Evolutionary conservation across 345 rosid genomes (phyloP).

Genomic region (Gossypium anomalum): DNA sequence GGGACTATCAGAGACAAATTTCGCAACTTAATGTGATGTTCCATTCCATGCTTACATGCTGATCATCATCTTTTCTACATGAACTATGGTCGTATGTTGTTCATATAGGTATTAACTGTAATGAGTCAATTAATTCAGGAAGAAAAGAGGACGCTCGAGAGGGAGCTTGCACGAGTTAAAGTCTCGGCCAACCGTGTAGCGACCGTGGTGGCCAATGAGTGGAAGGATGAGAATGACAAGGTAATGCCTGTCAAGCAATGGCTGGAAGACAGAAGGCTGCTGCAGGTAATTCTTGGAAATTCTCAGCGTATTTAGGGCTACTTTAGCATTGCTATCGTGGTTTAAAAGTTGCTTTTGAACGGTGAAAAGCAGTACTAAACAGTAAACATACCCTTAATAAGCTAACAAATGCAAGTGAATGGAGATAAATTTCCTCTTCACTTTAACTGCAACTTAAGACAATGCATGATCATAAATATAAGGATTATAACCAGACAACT

Average conservation of each 20-base stretch:
- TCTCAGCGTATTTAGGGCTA: not conserved
- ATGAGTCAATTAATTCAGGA: slow-evolving; percentile 42
- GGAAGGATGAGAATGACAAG: slow-evolving; percentile 93
- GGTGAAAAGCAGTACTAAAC: too few species aligned
- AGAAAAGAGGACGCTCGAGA: slow-evolving; percentile 85
- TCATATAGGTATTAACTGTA: not conserved
- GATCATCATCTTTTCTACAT: too few species aligned
- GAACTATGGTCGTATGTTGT: not conserved
- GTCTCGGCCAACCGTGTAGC: slow-evolving; percentile 84
- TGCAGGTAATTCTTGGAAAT: slow-evolving; percentile 49
- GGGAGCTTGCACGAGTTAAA: slow-evolving; percentile 84
- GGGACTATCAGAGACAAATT: slow-evolving; percentile 71
- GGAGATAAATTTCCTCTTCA: not conserved
- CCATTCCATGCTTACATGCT: slow-evolving; percentile 14
- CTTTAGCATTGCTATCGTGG: too few species aligned
- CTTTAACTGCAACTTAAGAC: not conserved
- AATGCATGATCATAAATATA: not conserved
- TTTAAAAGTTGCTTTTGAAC: too few species aligned
- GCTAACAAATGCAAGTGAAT: not conserved
- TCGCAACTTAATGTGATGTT: slow-evolving; percentile 56
- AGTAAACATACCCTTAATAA: too few species aligned
- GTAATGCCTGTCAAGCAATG: slow-evolving; percentile 92
- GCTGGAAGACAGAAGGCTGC: slow-evolving; percentile 81
- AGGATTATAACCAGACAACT: not conserved
- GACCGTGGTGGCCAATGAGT: slow-evolving; percentile 78